Evolutionary conservation across 257 asterid genomes (phyloP), one percentile per base, ranked within the genome.

Genomic region (Henckelia pumila): DNA sequence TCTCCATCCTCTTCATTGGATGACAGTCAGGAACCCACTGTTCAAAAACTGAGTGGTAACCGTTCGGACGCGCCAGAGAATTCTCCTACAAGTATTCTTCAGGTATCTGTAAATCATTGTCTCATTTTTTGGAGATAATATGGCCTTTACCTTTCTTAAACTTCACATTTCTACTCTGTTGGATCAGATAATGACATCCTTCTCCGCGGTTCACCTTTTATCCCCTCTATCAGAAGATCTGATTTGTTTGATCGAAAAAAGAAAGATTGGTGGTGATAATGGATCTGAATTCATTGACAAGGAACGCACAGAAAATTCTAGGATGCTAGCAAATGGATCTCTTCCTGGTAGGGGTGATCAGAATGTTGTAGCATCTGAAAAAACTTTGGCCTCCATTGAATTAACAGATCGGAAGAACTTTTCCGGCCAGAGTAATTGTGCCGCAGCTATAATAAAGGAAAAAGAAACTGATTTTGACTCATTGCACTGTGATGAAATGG

Each of bases 61-160:
- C 74, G 37, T 69, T 72, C 53, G 73, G 78, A 78, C 73, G 77
- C 61, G 64, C 83, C 91, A 7, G 85, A 86, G 64, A 85, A 82
- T 70, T 95, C 99, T 61, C 98, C 96, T 28, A 84, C 89, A 35
- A 91, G 95, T 76, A 95, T 95, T 80, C 93, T 95, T 71, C 86
- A 88, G 97, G 99, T 95, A 47, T 47, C 3, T 47, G 21, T 47
- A 16, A 47, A 40, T 40, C 19, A 14, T 2, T 13, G n/a, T 40
- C 55, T 47, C 8, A 47, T 62, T 59, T 23, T 35, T 30, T 24
- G 6, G 23, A 23, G 60, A 63, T 64, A 29, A 71, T 32, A 29
- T 71, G 28, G 70, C 63, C 40, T 17, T 30, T 68, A 69, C 67
- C 50, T 74, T 56, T 66, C 32, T 68, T 67, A 33, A 68, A 25